Evolutionary conservation across 371 early-diverging fungal species (phyloP), one percentile per base, ranked within the genome.

Genomic region (Mortierella sp.): DNA sequence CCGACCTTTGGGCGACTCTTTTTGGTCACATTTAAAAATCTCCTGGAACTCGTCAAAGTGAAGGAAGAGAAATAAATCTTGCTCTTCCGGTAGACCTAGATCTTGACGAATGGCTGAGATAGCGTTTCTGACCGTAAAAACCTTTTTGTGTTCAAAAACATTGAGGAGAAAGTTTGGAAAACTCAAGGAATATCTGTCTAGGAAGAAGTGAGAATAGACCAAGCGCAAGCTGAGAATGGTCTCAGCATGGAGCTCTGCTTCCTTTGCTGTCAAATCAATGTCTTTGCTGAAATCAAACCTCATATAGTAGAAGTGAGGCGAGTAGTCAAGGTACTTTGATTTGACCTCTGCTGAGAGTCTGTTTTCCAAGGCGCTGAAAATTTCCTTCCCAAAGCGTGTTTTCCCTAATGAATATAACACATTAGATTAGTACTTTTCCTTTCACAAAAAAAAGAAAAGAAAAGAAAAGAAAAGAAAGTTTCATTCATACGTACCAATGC

Each of bases 1-100:
- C n/a, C n/a, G n/a, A n/a, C n/a, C n/a, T n/a, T n/a, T 65, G 29
- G 30, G 51, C 28, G 16, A 15, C 48, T 45, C 48, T 30, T 57
- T 15, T 50, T 50, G 46, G 23, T 57, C 58, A 47, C 65, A 58
- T 0, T 43, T 53, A 15, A 70, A 64, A 29, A 64, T 70, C 26
- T 26, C 44, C 21, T 76, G 68, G 47, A 72, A 76, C 48, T 68
- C 77, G 37, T 76, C 77, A 48, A 76, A 68, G 46, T 76, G 72
- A 14, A 76, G 61, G 68, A 76, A 76, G 21, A 72, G 51, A 57
- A 76, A 67, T 21, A 72, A 21, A 11, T 55, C 64, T 26, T 29
- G 65, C 5, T 62, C 6, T 1, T 26, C 47, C 26, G 29, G 26
- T 4, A 44, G 61, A n/a, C 57, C 21, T 51, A 62, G 19, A 43